Evolutionary conservation across 139 green algal genomes (phyloP).

Genomic region (Parachlorella kessleri): DNA sequence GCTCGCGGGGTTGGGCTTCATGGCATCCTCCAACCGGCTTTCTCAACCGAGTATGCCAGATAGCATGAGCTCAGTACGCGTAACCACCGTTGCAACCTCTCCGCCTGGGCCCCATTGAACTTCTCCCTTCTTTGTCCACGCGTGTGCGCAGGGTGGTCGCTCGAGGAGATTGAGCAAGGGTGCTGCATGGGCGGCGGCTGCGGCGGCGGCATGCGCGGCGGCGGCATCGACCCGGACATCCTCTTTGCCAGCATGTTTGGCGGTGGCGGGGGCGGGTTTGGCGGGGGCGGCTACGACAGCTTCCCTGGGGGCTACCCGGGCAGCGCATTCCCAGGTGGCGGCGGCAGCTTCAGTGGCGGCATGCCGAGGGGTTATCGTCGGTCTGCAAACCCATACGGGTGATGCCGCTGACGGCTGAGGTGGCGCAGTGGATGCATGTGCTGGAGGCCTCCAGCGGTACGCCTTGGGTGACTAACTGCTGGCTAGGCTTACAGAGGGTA

Average conservation of each 20-base stretch:
- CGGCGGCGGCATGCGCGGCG: conserved; percentile 18
- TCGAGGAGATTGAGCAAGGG: conserved; percentile 49
- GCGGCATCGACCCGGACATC: conserved; percentile 32
- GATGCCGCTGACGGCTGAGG: neutral
- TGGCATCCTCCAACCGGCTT: no score
- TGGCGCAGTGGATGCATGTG: no score
- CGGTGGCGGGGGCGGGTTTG: neutral
- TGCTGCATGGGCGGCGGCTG: neutral
- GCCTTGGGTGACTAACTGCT: no score
- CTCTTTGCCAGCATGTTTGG: conserved; percentile 34
- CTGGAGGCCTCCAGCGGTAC: no score
- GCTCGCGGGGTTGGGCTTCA: no score
- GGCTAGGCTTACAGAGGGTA: no score
- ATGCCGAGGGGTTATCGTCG: conserved; percentile 7
- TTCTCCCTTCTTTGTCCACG: no score
- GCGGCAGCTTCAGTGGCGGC: neutral
- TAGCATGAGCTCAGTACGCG: no score
- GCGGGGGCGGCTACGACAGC: neutral
- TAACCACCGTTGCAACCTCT: no score
- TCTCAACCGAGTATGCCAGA: no score
- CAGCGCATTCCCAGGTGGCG: neutral
- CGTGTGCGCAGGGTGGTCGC: conserved; percentile 34
- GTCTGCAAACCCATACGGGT: neutral
- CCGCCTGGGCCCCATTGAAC: no score
- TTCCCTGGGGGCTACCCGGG: neutral